Conservation (phyloP, 345 rosid species). For the Sisymbrium irio region DNA sequence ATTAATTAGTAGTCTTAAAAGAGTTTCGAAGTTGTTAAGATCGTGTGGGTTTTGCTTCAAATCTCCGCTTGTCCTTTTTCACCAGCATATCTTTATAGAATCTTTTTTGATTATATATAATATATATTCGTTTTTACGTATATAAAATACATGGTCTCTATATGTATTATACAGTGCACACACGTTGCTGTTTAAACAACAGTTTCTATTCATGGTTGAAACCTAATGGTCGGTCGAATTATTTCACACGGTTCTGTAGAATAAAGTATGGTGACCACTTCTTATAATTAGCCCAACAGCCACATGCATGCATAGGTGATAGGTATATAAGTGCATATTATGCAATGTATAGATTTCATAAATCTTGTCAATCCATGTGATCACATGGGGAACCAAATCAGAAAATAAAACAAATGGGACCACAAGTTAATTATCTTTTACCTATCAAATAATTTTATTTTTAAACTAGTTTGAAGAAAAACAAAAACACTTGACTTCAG, state of each 20-base stretch:
- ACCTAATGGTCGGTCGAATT: neutral
- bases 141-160: neutral
- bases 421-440: constrained; percentile 5
- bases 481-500: constrained; percentile 17
- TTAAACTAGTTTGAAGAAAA: neutral
- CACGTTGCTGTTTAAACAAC: neutral
- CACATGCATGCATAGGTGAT: neutral
- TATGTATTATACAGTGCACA: neutral
- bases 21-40: neutral
- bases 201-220: neutral
- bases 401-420: constrained; percentile 16
- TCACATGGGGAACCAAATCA: constrained; percentile 27
- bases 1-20: neutral
- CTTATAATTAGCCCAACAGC: neutral
- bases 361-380: constrained; percentile 28
- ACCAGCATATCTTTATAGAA: constrained; percentile 14
- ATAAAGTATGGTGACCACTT: neutral
- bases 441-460: neutral
- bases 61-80: neutral
- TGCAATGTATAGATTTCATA: neutral
- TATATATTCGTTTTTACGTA: neutral
- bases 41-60: constrained; percentile 13
- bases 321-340: neutral
- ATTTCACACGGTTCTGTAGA: neutral
- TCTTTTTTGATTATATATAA: neutral